These are phyloP conservation scores for Phaffia tasmanica DNA, from an alignment of 768 basidiomycete genomes.

Conservation along the genomic window DNA sequence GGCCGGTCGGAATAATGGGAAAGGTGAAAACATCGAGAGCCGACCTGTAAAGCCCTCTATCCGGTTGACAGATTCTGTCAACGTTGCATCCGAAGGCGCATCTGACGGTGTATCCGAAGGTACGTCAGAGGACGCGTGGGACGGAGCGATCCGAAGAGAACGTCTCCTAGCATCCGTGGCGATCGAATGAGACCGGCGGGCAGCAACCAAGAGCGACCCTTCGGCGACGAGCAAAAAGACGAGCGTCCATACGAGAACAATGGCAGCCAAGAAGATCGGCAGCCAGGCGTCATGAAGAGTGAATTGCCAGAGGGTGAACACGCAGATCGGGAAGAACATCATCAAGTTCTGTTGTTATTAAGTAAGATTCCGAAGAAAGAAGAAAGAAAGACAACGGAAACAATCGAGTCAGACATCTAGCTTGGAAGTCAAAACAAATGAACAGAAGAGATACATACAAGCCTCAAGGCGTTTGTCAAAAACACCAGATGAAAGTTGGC, in stretches of 20 bases:
- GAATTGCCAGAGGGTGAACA: constrained; percentile 84
- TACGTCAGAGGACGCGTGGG: background rate
- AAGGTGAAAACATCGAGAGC: constrained; percentile 23
- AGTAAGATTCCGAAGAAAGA: background rate
- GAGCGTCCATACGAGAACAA: constrained; percentile 50
- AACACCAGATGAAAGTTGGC: constrained; percentile 16
- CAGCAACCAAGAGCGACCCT: constrained; percentile 18
- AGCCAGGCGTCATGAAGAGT: constrained; percentile 80
- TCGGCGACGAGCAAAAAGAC: constrained; percentile 39
- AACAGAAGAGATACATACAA: constrained; percentile 19
- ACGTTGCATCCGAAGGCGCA: constrained; percentile 29
- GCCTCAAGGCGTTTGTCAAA: constrained; percentile 17
- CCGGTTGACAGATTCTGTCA: background rate
- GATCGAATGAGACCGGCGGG: constrained; percentile 8
- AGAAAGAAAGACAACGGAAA: background rate
- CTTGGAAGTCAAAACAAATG: background rate
- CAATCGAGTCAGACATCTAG: no score
- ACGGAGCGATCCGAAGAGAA: constrained; percentile 34
- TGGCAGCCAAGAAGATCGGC: constrained; percentile 62
- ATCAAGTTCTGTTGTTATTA: constrained; percentile 48
- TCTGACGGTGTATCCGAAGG: constrained; percentile 35
- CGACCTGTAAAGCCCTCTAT: background rate
- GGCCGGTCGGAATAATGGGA: constrained; percentile 17
- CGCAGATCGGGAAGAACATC: constrained; percentile 54
- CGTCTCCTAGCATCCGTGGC: constrained; percentile 30